These are phyloP conservation scores for Ensete glaucum DNA, from an alignment of 176 grass and related monocot genomes.

Conservation along the genomic window DNA sequence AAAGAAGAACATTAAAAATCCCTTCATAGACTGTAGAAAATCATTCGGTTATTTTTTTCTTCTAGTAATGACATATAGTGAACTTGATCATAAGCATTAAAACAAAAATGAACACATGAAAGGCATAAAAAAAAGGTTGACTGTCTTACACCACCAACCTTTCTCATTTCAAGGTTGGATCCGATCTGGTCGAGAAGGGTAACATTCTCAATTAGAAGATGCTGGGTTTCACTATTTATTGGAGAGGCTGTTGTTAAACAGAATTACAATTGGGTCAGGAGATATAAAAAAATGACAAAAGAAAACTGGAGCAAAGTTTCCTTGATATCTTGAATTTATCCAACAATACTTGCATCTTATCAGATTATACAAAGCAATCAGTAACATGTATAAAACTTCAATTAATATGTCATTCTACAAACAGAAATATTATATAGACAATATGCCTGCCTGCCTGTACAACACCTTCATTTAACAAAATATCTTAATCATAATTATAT, in stretches of 20 bases:
- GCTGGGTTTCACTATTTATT: conserved; percentile 53
- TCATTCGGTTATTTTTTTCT: neutral
- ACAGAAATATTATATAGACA: too few species aligned
- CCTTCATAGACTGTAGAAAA: neutral
- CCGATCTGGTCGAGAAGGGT: conserved; percentile 69
- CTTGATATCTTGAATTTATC: neutral
- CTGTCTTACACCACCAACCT: conserved; percentile 33
- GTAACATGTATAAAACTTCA: too few species aligned
- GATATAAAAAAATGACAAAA: neutral
- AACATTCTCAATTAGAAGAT: conserved; percentile 69
- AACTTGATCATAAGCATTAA: too few species aligned
- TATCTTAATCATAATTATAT: too few species aligned
- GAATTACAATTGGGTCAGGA: neutral
- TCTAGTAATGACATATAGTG: neutral
- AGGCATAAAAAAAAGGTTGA: neutral
- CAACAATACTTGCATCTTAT: neutral
- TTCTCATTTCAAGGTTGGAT: conserved; percentile 59
- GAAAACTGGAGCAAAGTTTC: neutral
- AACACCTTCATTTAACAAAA: too few species aligned
- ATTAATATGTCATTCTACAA: too few species aligned
- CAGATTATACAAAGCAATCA: neutral
- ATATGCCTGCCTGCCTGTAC: too few species aligned
- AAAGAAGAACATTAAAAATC: neutral
- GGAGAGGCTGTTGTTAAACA: conserved; percentile 35
- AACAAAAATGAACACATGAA: too few species aligned